Evolutionary conservation across 176 grass and related monocot species (phyloP).

Genomic region (Luzula sylvatica): DNA sequence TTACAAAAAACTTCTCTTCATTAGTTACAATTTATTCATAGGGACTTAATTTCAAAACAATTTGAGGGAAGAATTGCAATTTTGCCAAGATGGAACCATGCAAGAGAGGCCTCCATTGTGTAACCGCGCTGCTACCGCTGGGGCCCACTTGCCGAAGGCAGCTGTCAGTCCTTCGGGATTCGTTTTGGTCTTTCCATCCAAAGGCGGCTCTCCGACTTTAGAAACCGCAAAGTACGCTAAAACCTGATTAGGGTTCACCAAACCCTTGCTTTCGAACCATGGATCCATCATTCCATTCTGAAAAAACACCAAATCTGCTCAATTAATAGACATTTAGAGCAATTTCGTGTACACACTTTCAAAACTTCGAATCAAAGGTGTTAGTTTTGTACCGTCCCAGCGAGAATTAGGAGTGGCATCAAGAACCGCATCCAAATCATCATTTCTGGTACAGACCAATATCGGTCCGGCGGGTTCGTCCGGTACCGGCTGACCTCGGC

Average conservation of each 20-base stretch:
- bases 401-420: slow-evolving; percentile 62
- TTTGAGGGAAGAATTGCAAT: too few relatives aligned
- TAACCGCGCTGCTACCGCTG: slow-evolving; percentile 45
- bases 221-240: slow-evolving; percentile 87
- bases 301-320: slow-evolving; percentile 95
- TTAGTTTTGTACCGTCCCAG: slow-evolving; percentile 52
- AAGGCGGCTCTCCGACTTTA: slow-evolving; percentile 65
- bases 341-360: background rate
- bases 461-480: slow-evolving; percentile 41
- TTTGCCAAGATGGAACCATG: too few relatives aligned
- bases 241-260: slow-evolving; percentile 70
- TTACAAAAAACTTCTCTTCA: too few relatives aligned
- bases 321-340: slow-evolving; percentile 26
- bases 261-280: slow-evolving; percentile 82
- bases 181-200: slow-evolving; percentile 90
- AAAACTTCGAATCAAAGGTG: background rate
- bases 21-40: background rate
- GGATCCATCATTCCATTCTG: slow-evolving; percentile 99
- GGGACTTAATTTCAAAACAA: too few relatives aligned
- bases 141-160: slow-evolving; percentile 74
- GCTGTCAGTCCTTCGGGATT: slow-evolving; percentile 81
- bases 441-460: slow-evolving; percentile 86
- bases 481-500: slow-evolving; percentile 56
- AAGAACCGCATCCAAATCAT: slow-evolving; percentile 90
- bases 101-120: slow-evolving; percentile 30